Percentiles rank a stretch among this genome's conserved stretches.
Evolutionary conservation across 2,329 filamentous ascomycete genomes (phyloP).

Genomic region (Apiospora phragmitis): DNA sequence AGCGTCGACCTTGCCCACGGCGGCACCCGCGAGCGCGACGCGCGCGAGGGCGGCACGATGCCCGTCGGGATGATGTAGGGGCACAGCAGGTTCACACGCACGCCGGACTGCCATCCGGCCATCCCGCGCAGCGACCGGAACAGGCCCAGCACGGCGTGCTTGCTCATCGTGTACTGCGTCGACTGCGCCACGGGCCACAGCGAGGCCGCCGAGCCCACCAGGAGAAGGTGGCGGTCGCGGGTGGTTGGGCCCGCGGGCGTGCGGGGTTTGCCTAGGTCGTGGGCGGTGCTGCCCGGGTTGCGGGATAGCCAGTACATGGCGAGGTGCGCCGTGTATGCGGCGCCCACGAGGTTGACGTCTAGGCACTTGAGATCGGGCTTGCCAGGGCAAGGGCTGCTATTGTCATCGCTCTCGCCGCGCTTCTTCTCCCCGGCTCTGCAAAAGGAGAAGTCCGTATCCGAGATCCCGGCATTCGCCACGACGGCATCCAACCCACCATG

Average conservation of each 20-base stretch:
- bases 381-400: not conserved
- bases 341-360: not conserved
- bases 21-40: not conserved
- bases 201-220: not conserved
- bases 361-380: not conserved
- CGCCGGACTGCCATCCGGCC: not conserved
- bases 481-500: not conserved
- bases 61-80: not conserved
- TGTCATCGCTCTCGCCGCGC: not conserved
- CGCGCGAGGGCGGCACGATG: not conserved
- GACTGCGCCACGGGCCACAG: not conserved
- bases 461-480: not conserved
- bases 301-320: not conserved
- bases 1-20: not conserved
- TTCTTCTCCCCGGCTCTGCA: not conserved
- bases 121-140: not conserved
- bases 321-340: not conserved
- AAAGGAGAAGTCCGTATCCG: not conserved
- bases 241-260: not conserved
- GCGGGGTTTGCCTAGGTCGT: not conserved
- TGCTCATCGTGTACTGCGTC: not conserved
- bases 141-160: not conserved
- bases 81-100: not conserved
- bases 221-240: not conserved
- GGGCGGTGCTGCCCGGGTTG: not conserved